Evolutionary conservation across 768 basidiomycete genomes (phyloP).

Genomic region (Kondoa malvinella): DNA sequence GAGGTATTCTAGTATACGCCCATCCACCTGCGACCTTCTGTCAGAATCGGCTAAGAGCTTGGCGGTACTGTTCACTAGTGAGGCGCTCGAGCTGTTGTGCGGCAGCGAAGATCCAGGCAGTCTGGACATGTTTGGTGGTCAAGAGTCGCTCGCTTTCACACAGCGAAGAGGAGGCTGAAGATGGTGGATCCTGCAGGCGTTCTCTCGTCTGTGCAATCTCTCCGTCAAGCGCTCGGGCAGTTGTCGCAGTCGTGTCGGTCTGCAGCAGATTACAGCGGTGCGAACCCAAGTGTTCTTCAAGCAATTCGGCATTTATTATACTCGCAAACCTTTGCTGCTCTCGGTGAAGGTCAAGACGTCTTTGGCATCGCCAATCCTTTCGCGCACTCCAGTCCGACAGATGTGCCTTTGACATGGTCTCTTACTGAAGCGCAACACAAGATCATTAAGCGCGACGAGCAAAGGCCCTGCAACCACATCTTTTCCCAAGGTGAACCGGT

Average conservation of each 20-base stretch:
- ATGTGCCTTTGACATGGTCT: background rate
- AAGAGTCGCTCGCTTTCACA: background rate
- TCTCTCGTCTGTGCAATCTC: background rate
- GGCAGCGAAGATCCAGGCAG: background rate
- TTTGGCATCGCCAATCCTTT: background rate
- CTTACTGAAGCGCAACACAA: background rate
- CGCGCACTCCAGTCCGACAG: too few relatives aligned
- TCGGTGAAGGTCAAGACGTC: background rate
- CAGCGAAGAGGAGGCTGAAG: background rate
- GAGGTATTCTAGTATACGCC: constrained; percentile 18
- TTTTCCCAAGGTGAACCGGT: background rate
- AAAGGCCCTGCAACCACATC: background rate
- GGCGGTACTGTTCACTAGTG: background rate
- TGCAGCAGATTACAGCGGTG: background rate
- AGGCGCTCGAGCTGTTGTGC: background rate
- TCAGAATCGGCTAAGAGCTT: background rate
- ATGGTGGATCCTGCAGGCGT: background rate
- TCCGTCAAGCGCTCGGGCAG: background rate
- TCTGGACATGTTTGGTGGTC: background rate
- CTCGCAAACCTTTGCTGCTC: background rate
- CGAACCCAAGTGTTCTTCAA: background rate
- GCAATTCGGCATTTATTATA: background rate
- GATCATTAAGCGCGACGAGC: background rate
- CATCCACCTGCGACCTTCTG: constrained; percentile 12
- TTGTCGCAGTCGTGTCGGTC: background rate